A percentile compares a stretch with the other conserved stretches of the same genome.
These are phyloP conservation scores for Chaetomium cochliodes DNA, from an alignment of 495 filamentous ascomycete species.

Conservation along the genomic window DNA sequence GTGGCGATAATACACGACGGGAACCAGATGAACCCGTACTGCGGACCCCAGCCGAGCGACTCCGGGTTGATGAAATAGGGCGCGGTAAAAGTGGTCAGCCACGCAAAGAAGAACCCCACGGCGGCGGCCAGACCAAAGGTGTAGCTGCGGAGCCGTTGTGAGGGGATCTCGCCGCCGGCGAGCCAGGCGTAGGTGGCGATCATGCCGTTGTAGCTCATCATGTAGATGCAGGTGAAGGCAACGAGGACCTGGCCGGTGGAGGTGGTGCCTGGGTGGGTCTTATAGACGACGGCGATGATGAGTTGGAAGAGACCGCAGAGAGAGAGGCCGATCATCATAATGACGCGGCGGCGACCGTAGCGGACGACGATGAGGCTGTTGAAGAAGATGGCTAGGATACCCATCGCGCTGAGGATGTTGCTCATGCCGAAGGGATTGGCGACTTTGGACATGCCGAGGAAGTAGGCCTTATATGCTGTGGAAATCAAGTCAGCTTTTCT, in stretches of 20 bases:
- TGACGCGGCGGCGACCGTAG: conserved; percentile 53
- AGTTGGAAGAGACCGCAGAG: conserved; percentile 56
- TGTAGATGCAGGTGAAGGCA: conserved; percentile 55
- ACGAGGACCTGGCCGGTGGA: conserved; percentile 55
- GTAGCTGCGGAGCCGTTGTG: conserved; percentile 54
- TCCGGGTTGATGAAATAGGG: conserved; percentile 63
- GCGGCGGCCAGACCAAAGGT: conserved; percentile 58
- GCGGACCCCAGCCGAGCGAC: conserved; percentile 56
- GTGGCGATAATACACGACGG: conserved; percentile 38
- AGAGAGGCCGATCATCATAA: conserved; percentile 51
- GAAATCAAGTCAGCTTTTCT: too few species aligned
- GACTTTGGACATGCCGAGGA: conserved; percentile 62
- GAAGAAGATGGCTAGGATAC: conserved; percentile 56
- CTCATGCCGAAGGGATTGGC: conserved; percentile 59
- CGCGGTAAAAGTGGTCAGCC: conserved; percentile 59
- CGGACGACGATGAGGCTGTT: conserved; percentile 55
- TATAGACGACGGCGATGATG: conserved; percentile 56
- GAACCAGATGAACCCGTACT: conserved; percentile 57
- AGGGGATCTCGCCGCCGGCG: conserved; percentile 58
- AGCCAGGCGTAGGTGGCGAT: conserved; percentile 61
- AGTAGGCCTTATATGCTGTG: conserved; percentile 61
- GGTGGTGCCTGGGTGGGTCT: conserved; percentile 45
- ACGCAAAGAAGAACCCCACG: conserved; percentile 54
- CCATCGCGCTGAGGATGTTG: conserved; percentile 56
- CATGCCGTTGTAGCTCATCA: conserved; percentile 56